Evolutionary conservation across 441 rosid species (phyloP), one percentile per base, ranked within the genome.

Genomic region (Macaranga tanarius): DNA sequence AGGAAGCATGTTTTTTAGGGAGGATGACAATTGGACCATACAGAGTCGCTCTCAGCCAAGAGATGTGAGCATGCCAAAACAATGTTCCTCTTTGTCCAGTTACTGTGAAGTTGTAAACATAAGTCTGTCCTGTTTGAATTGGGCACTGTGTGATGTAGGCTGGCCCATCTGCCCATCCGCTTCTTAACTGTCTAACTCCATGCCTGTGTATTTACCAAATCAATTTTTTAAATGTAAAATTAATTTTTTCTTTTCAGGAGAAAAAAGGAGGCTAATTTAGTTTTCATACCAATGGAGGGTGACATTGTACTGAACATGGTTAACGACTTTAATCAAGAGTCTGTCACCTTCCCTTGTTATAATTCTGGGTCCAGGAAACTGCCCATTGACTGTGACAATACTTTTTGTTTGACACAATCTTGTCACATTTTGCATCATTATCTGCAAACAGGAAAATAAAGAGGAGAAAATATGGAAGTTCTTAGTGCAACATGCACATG

Each of bases 91-190:
- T 85, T 75, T 92, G 93, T 25, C 92, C 89, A 0, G 67, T 78
- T 38, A 88, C 62, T 0, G 85, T 90, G 85, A 86, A 90, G 72
- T 86, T 90, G 80, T 89, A 90, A 3, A 84, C 79, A 56, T 82
- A 92, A 10, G 76, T 82, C 62, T 84, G 87, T 19, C 87, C 83
- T 0, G 81, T 86, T 72, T 80, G 92, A 69, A 92, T 89, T 0
- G 94, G 97, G 51, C 94, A 90, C 44, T 89, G 91, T 48, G 90
- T 83, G 15, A 89, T 67, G 70, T 86, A 92, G 0, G 90, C 75
- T 0, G 91, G 93, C 22, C 96, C 96, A 70, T 90, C 94, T 7
- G 94, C 94, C 94, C 92, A 89, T 16, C 87, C 89, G 10, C 77
- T 87, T 64, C 79, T 65, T 38, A 87, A 77, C 65, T 90, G 90